A percentile compares a stretch with the other conserved stretches of the same genome.
Evolutionary conservation across 2,329 filamentous ascomycete genomes (phyloP).

Genomic region (Atkinsonella hypoxylon): DNA sequence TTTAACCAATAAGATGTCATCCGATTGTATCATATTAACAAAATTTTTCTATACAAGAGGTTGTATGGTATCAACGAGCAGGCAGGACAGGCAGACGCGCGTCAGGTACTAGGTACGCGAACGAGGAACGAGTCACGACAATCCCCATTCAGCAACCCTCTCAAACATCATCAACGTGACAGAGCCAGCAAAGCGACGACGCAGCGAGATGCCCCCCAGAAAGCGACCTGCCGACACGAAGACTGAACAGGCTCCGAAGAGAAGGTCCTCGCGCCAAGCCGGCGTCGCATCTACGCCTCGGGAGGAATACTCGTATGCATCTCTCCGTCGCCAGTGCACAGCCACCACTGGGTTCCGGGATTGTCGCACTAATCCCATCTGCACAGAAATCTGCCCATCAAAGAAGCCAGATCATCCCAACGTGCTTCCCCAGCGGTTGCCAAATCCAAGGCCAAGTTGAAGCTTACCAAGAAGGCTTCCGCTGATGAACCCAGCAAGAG

Average conservation of each 20-base stretch:
- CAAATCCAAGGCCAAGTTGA: neutral
- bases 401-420: neutral
- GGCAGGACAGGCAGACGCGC: no score
- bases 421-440: neutral
- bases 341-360: neutral
- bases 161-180: neutral
- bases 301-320: neutral
- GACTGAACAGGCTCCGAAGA: slow-evolving; percentile 13
- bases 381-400: neutral
- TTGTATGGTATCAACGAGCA: no score
- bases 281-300: neutral
- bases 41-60: no score
- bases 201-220: neutral
- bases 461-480: neutral
- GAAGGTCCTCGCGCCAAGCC: slow-evolving; percentile 17
- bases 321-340: neutral
- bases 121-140: no score
- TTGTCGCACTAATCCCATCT: neutral
- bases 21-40: no score
- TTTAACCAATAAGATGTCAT: no score
- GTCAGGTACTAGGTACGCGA: no score
- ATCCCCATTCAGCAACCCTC: no score
- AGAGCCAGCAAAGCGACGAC: neutral
- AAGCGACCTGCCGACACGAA: slow-evolving; percentile 3
- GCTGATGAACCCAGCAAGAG: slow-evolving; percentile 1